Conservation (phyloP, 176 grass and related monocot genomes). For the Dendrocalamus sinicus region DNA sequence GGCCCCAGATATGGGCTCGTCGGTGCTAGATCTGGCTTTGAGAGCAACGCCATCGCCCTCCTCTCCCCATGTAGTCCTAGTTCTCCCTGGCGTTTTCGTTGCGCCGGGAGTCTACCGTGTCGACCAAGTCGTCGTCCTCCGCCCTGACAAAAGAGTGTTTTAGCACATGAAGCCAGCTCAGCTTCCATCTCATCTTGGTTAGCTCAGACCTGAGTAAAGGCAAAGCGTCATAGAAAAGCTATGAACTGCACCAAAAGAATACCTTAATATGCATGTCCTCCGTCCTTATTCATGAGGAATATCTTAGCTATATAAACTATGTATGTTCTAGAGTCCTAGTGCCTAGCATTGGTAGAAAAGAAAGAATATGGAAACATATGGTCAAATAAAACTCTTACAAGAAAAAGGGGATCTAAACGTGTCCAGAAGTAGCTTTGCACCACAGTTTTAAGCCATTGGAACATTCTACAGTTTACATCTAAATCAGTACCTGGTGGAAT, state of each 20-base stretch:
- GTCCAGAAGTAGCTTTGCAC: no score
- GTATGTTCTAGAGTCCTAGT: not conserved
- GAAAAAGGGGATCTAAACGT: conserved; percentile 72
- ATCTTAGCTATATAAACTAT: conserved; percentile 16
- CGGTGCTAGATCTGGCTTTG: no score
- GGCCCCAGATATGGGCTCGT: no score
- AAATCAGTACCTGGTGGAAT: not conserved
- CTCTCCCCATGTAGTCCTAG: no score
- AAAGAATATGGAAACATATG: conserved; percentile 2
- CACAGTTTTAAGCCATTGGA: not conserved
- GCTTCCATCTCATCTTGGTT: conserved; percentile 81
- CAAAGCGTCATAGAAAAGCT: conserved; percentile 41
- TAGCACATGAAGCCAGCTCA: conserved; percentile 58
- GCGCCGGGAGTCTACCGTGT: no score
- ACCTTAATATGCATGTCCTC: conserved; percentile 9
- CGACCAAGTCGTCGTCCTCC: no score
- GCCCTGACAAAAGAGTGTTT: conserved; percentile 58
- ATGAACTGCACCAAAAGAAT: conserved; percentile 28
- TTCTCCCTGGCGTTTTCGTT: no score
- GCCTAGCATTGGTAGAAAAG: no score
- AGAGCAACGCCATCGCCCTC: no score
- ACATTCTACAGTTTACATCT: conserved; percentile 4
- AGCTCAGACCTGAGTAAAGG: conserved; percentile 68
- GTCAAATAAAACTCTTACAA: conserved; percentile 67
- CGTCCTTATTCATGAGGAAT: not conserved